Base-by-base conservation (phyloP, 768 basidiomycete species). In the Dioszegia crocea region DNA sequence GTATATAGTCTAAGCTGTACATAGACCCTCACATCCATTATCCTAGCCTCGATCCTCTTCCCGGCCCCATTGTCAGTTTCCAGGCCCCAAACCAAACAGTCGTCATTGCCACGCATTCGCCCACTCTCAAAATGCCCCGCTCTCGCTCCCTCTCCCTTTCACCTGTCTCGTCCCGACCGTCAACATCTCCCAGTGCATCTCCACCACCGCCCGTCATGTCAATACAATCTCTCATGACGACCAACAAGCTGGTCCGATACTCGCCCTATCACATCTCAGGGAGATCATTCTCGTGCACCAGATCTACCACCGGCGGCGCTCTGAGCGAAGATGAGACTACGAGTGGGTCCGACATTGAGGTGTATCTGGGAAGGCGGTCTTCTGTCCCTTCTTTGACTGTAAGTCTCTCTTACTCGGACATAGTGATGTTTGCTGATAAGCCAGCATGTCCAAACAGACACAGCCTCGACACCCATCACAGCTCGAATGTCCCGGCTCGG, bases 51-150 rank as follows among this genome's bases (percentile, higher is more conserved):
- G n/a, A n/a, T n/a, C n/a, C n/a, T n/a, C n/a, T n/a, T n/a, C n/a
- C n/a, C n/a, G n/a, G n/a, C n/a, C n/a, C n/a, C n/a, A n/a, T n/a
- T n/a, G n/a, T n/a, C n/a, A n/a, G n/a, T n/a, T n/a, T n/a, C n/a
- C n/a, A n/a, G n/a, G n/a, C n/a, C n/a, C n/a, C n/a, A n/a, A n/a
- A n/a, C n/a, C n/a, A n/a, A n/a, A n/a, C n/a, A n/a, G n/a, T n/a
- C n/a, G n/a, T n/a, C n/a, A n/a, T n/a, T n/a, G n/a, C n/a, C n/a
- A n/a, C n/a, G n/a, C n/a, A n/a, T n/a, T n/a, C n/a, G n/a, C n/a
- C n/a, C n/a, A n/a, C n/a, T n/a, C n/a, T n/a, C 39, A 53, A 53
- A 14, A 53, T 53, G 51, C 51, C 51, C 23, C 51, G 51, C 24
- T 38, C 51, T 23, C 51, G 51, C 36, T 23, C 51, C 11, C 38